Conservation (phyloP, 768 basidiomycete genomes). For the Crassisporium funariophilum region DNA sequence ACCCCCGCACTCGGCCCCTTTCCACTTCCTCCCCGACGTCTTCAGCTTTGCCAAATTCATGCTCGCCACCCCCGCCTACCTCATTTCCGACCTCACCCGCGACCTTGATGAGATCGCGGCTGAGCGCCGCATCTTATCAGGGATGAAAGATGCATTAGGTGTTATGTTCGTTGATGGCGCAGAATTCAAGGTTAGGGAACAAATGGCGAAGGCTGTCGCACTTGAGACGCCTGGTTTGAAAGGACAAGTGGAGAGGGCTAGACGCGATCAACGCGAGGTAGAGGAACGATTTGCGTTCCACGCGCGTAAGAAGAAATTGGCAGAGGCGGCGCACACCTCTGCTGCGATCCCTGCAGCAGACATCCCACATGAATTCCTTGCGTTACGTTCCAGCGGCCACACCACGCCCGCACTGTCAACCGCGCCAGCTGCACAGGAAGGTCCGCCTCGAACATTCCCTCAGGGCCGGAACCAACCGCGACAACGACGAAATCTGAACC, state of each 20-base stretch:
- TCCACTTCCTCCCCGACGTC: slow-evolving; percentile 94
- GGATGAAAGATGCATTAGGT: slow-evolving; percentile 76
- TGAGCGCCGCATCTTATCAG: slow-evolving; percentile 68
- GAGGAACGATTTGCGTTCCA: slow-evolving; percentile 41
- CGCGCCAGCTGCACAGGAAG: slow-evolving; percentile 12
- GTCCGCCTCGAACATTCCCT: slow-evolving; percentile 17
- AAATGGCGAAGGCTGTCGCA: slow-evolving; percentile 78
- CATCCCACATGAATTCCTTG: slow-evolving; percentile 62
- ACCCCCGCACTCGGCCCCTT: slow-evolving; percentile 91
- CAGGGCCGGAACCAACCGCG: slow-evolving; percentile 47
- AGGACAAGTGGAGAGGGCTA: slow-evolving; percentile 63
- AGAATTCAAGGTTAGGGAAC: slow-evolving; percentile 71
- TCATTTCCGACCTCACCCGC: slow-evolving; percentile 69
- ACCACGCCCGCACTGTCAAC: slow-evolving; percentile 14
- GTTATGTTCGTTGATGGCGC: slow-evolving; percentile 81
- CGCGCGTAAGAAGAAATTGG: slow-evolving; percentile 31
- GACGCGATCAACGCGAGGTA: slow-evolving; percentile 57
- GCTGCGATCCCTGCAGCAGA: slow-evolving; percentile 29
- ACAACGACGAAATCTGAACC: slow-evolving; percentile 79
- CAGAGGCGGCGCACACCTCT: slow-evolving; percentile 15
- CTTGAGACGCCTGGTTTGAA: slow-evolving; percentile 71
- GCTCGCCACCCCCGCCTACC: slow-evolving; percentile 89
- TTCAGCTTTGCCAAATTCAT: slow-evolving; percentile 90
- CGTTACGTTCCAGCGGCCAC: slow-evolving; percentile 35
- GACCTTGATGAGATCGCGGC: slow-evolving; percentile 73